Evolutionary conservation across 495 filamentous ascomycete species (phyloP).

Genomic region (Xanthoparmelia taractica): DNA sequence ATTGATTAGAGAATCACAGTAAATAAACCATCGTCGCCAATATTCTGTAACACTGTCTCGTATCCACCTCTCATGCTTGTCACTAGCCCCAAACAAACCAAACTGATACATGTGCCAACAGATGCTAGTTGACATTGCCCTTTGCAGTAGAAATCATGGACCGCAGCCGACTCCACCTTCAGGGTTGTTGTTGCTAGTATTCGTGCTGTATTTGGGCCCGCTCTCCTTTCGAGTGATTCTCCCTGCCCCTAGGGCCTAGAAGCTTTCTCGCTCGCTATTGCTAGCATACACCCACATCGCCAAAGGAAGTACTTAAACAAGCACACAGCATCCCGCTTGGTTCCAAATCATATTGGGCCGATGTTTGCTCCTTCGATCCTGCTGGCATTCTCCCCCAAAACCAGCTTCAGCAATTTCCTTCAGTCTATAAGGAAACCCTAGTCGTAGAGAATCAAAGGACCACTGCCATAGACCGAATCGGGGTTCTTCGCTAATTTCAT

Average conservation of each 20-base stretch:
- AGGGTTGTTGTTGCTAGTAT: not conserved
- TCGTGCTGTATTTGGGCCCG: not conserved
- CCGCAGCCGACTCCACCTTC: not conserved
- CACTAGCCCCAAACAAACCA: not conserved
- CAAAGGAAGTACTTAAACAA: not conserved
- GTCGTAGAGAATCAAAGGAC: not conserved
- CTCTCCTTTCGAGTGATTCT: not conserved
- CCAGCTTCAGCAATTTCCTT: not conserved
- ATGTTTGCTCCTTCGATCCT: not conserved
- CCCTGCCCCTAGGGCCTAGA: not conserved
- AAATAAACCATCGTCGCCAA: not conserved
- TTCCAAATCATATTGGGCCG: no score
- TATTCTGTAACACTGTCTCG: not conserved
- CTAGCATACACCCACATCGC: not conserved
- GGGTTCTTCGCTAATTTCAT: not conserved
- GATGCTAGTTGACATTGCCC: no score
- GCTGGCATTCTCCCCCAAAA: not conserved
- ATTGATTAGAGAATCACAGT: not conserved
- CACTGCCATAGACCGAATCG: not conserved
- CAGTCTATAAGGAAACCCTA: not conserved
- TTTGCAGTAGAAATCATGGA: no score
- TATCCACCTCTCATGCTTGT: not conserved
- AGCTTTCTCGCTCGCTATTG: not conserved
- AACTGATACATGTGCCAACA: no score
- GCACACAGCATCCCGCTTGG: no score